phyloP scores from a whole-genome alignment of 2,329 filamentous ascomycete species.

The Cercospora sp. region DNA sequence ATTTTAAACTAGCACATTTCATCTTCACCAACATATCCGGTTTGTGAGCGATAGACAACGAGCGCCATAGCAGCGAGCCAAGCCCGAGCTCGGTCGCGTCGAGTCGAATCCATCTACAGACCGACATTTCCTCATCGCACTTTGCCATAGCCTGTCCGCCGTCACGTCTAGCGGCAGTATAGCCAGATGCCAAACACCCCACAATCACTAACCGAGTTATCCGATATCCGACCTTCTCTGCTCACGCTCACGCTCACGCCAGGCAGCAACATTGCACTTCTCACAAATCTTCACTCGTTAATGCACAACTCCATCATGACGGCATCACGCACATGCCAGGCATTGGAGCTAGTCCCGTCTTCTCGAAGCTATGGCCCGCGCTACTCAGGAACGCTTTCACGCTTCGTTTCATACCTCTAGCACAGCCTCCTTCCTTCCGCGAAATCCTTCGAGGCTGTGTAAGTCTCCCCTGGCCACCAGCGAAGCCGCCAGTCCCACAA shows the following conservation, averaged over 20 bases:
- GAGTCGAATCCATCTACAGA: not conserved
- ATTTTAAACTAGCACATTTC: not conserved
- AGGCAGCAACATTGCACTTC: not conserved
- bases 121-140: not conserved
- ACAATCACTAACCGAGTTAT: not conserved
- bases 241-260: not conserved
- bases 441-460: slow-evolving; percentile 16
- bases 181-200: not conserved
- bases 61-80: not conserved
- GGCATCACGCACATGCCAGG: not conserved
- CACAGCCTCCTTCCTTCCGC: slow-evolving; percentile 6
- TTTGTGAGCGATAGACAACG: not conserved
- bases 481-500: slow-evolving; percentile 7
- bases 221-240: not conserved
- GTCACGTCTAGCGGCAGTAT: not conserved
- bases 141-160: not conserved
- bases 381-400: slow-evolving; percentile 10
- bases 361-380: not conserved
- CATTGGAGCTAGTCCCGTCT: slow-evolving; percentile 4
- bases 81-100: not conserved
- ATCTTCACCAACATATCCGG: not conserved
- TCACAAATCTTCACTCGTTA: not conserved
- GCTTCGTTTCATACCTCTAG: slow-evolving; percentile 8
- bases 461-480: not conserved
- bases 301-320: slow-evolving; percentile 2